A percentile compares a stretch with the other conserved stretches of the same genome.
Conservation (phyloP, 192 early-diverging fungal genomes). For the Coemansia guatemalensis region DNA sequence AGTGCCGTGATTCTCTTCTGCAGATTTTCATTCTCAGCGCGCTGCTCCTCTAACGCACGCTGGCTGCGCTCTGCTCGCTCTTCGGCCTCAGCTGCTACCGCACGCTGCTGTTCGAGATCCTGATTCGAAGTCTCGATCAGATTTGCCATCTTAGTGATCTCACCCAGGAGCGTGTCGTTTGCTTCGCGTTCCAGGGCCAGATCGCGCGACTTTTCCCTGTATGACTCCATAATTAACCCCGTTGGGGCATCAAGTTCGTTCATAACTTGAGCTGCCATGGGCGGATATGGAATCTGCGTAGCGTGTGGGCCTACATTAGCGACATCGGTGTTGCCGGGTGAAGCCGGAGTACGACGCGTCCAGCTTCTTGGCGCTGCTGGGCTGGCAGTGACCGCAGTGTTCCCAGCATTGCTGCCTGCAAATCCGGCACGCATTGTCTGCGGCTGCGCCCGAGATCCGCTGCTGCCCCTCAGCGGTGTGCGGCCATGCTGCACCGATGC, state of each 20-base stretch:
- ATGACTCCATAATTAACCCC: neutral
- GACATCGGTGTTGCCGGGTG: conserved; percentile 6
- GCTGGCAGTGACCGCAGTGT: neutral
- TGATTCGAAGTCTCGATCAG: conserved; percentile 1
- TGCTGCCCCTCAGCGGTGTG: neutral
- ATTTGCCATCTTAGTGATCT: conserved; percentile 11
- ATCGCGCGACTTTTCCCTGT: conserved; percentile 5
- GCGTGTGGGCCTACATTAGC: neutral
- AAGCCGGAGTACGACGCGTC: conserved; percentile 12
- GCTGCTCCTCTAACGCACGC: conserved; percentile 1
- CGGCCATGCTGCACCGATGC: neutral
- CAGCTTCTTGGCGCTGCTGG: neutral
- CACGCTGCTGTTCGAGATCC: conserved; percentile 3
- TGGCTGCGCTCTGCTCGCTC: conserved; percentile 8
- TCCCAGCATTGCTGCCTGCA: neutral
- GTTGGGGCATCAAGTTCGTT: neutral
- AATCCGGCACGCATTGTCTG: neutral
- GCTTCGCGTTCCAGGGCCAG: conserved; percentile 19
- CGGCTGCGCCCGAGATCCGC: neutral
- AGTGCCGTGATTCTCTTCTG: conserved; percentile 15
- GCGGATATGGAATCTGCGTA: conserved; percentile 27
- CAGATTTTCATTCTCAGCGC: conserved; percentile 3
- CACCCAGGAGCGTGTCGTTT: conserved; percentile 21
- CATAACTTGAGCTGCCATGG: neutral
- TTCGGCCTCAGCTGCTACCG: conserved; percentile 4